Evolutionary conservation across 1,284 basidiomycete species (phyloP), one percentile per base, ranked within the genome.

Genomic region (Macrocybe sp.): DNA sequence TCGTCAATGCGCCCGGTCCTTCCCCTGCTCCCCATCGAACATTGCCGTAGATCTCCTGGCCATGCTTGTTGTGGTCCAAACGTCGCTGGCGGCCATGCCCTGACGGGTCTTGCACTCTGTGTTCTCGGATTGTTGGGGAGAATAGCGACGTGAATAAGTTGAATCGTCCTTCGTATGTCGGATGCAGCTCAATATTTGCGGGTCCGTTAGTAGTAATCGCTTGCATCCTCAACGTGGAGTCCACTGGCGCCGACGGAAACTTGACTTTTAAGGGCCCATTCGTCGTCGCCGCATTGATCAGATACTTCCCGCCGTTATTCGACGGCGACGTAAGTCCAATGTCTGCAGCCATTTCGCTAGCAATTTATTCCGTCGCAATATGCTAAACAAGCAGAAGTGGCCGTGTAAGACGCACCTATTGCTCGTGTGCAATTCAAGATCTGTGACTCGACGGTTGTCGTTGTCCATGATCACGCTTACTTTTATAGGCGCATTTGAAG

Each of bases 111-210:
- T 46, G 35, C 0, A 53, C 49, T 6, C 46, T 31, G 38, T 29
- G 41, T 29, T 50, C 41, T 11, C 32, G 32, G 11, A 62, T 35
- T 4, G 10, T 37, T 0, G 63, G 52, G 2, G 37, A 38, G 2
- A 52, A 50, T 6, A 64, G 58, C 1, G 68, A 66, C 12, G 73
- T 68, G n/a, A 47, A 31, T 30, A 74, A 53, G 0, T 61, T 52
- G 42, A 71, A 72, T 2, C 51, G 55, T 3, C 76, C 76, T 50
- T 78, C 71, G 43, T 62, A 79, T 1, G 69, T 56, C 1, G 67
- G 59, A 28, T 71, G 65, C 42, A 79, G 56, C 16, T 48, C 55
- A 9, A 76, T 64, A 2, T 37, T 46, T 7, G 65, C 69, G 0
- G 55, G 54, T 0, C 59, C 50, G 40, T 79, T 78, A 3, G 67